Percentiles rank a stretch among this genome's conserved stretches.
phyloP scores from a whole-genome alignment of 169 alveolate genomes.

The Plasmodium berghei region DNA sequence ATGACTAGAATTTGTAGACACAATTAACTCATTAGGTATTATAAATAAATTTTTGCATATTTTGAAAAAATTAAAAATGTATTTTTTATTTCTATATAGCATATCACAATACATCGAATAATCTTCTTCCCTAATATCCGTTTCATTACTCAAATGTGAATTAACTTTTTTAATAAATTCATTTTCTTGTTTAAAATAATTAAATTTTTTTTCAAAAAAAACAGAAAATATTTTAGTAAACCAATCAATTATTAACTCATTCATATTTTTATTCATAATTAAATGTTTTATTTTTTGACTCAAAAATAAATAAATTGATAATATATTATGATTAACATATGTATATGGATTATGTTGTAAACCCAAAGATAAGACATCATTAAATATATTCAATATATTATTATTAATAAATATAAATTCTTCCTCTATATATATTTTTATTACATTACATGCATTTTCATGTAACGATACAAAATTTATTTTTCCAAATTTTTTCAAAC shows the following conservation, averaged over 20 bases:
- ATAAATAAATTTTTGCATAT: slow-evolving; percentile 45
- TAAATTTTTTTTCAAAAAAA: slow-evolving; percentile 13
- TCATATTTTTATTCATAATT: slow-evolving; percentile 9
- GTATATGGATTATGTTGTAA: slow-evolving; percentile 30
- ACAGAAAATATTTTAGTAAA: slow-evolving; percentile 8
- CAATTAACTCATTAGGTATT: slow-evolving; percentile 16
- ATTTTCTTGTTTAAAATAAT: slow-evolving; percentile 9
- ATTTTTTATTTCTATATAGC: slow-evolving; percentile 18
- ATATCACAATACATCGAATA: slow-evolving; percentile 37
- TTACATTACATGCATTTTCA: slow-evolving; percentile 35
- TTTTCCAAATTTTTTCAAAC: background rate
- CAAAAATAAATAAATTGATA: slow-evolving; percentile 19
- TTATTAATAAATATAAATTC: slow-evolving; percentile 30
- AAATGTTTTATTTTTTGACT: slow-evolving; percentile 38
- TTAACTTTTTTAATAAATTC: slow-evolving; percentile 48
- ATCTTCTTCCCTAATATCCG: slow-evolving; percentile 38
- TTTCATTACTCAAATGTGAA: slow-evolving; percentile 2
- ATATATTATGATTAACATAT: slow-evolving; percentile 9
- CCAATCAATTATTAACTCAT: slow-evolving; percentile 35
- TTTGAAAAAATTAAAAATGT: slow-evolving; percentile 40
- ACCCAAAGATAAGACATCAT: slow-evolving; percentile 14
- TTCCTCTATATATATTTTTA: slow-evolving; percentile 39
- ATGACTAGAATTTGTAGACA: slow-evolving; percentile 5
- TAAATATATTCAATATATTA: slow-evolving; percentile 6
- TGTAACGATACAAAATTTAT: slow-evolving; percentile 16